Evolutionary conservation across 306 rosid species (phyloP).

Genomic region (Cucurbita maxima): DNA sequence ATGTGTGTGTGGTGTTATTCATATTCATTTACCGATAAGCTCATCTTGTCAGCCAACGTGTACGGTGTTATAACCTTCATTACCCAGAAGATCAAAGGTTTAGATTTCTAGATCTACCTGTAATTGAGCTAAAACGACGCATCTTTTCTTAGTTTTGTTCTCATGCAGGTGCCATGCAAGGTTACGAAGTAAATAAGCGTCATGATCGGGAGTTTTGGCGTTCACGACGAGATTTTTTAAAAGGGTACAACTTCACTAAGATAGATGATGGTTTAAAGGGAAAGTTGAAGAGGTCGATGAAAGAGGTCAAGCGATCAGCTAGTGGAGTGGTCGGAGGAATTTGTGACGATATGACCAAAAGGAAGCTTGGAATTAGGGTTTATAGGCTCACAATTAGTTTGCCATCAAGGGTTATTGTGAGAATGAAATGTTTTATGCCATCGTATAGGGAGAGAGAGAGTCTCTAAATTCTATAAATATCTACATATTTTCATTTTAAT

Average conservation of each 20-base stretch:
- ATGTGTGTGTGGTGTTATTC: neutral
- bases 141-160: neutral
- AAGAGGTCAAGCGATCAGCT: constrained; percentile 13
- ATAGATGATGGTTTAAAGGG: constrained; percentile 16
- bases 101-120: neutral
- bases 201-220: constrained; percentile 30
- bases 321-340: constrained; percentile 8
- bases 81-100: neutral
- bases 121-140: neutral
- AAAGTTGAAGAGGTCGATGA: constrained; percentile 25
- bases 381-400: constrained; percentile 25
- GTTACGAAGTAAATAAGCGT: neutral
- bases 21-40: neutral
- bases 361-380: constrained; percentile 22
- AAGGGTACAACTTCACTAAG: constrained; percentile 30
- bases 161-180: neutral
- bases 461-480: neutral
- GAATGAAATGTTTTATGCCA: constrained; percentile 25
- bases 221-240: constrained; percentile 37
- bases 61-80: neutral
- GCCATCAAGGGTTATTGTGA: constrained; percentile 20
- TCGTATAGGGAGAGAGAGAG: constrained; percentile 15
- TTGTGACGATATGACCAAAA: constrained; percentile 7
- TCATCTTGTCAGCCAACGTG: neutral
- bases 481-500: neutral